phyloP scores from a whole-genome alignment of 2,329 filamentous ascomycete genomes.

The Calonectria hawksworthii region DNA sequence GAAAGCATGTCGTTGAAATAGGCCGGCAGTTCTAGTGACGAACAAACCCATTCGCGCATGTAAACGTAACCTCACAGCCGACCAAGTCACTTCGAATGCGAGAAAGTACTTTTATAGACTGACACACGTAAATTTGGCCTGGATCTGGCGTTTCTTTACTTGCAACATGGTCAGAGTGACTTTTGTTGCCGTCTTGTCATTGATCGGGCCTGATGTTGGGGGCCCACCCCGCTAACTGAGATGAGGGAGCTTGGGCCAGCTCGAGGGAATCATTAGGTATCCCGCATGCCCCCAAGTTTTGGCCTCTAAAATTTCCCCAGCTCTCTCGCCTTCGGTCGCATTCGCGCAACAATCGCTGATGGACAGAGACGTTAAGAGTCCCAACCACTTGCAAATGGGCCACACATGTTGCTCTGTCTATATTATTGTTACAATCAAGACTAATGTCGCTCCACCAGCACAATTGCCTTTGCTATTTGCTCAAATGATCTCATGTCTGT shows the following conservation, averaged over 20 bases:
- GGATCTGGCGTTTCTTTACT: background rate
- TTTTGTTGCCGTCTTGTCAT: background rate
- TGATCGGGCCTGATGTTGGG: background rate
- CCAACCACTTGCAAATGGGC: background rate
- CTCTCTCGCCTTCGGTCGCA: background rate
- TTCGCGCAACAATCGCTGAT: too few relatives aligned
- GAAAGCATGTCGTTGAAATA: constrained; percentile 3
- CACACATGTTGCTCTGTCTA: too few relatives aligned
- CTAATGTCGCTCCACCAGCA: background rate
- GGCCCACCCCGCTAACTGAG: background rate
- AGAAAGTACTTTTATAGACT: background rate
- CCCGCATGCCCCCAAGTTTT: background rate
- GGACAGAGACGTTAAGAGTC: too few relatives aligned
- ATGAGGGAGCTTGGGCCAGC: background rate
- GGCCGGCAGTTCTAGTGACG: background rate
- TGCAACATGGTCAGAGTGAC: background rate
- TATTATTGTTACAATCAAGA: background rate
- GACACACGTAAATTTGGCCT: background rate
- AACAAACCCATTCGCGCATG: background rate
- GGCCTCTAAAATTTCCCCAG: background rate
- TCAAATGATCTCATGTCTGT: background rate
- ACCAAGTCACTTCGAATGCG: background rate
- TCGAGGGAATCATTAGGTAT: constrained; percentile 13
- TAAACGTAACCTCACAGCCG: background rate
- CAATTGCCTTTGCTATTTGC: background rate